Percentiles rank a stretch among this genome's conserved stretches.
phyloP scores from a whole-genome alignment of 345 rosid species.

The Cardamine resedifolia region DNA sequence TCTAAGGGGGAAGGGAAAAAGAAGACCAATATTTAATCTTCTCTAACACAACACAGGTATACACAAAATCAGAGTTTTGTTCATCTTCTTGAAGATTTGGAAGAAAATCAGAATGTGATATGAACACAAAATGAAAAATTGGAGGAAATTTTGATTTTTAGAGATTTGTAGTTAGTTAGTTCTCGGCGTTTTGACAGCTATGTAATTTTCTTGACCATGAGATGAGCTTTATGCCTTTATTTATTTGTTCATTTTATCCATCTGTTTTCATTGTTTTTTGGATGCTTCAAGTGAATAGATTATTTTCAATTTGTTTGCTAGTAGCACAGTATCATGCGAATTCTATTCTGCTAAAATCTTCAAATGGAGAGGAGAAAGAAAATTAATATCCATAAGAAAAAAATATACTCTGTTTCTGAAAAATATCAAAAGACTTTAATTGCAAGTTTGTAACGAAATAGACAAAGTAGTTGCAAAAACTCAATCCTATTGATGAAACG shows the following conservation, averaged over 20 bases:
- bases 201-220: constrained; percentile 21
- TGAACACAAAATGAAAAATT: background rate
- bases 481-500: background rate
- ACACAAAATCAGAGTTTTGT: constrained; percentile 25
- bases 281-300: background rate
- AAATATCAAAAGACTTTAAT: background rate
- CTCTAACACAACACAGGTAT: constrained; percentile 31
- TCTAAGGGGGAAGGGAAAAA: constrained; percentile 38
- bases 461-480: background rate
- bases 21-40: constrained; percentile 24
- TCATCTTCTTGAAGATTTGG: constrained; percentile 17
- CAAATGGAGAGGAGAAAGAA: background rate
- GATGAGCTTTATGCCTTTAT: constrained; percentile 24
- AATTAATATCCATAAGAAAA: background rate
- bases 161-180: constrained; percentile 30
- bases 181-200: constrained; percentile 24
- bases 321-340: background rate
- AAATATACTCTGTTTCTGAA: background rate
- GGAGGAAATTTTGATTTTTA: background rate
- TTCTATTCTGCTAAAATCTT: background rate
- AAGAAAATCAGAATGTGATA: constrained; percentile 14
- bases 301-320: background rate
- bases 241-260: constrained; percentile 24
- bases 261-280: background rate
- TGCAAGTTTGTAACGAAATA: background rate